These are phyloP conservation scores for Epichloe gansuensis DNA, from an alignment of 2,329 filamentous ascomycete species.

Conservation along the genomic window DNA sequence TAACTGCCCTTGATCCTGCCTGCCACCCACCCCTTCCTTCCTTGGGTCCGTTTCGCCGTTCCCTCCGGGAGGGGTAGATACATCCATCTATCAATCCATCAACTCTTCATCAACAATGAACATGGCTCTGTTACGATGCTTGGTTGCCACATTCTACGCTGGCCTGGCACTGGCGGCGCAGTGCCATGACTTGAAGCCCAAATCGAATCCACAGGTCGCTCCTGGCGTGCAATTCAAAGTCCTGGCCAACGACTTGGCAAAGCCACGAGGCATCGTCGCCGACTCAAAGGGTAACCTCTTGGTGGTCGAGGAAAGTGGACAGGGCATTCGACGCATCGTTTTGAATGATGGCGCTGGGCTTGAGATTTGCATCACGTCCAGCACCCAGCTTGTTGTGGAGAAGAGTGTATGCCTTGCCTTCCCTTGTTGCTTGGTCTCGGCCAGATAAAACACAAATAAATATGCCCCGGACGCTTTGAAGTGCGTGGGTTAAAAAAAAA, in stretches of 20 bases:
- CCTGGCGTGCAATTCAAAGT: constrained; percentile 16
- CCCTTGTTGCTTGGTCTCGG: too few species aligned
- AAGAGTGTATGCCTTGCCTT: constrained; percentile 11
- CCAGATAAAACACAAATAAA: too few species aligned
- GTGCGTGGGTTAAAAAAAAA: background rate
- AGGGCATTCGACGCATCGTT: constrained; percentile 21
- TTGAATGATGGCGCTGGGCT: constrained; percentile 18
- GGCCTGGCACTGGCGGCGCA: constrained; percentile 2
- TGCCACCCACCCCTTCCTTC: too few species aligned
- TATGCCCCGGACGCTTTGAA: too few species aligned
- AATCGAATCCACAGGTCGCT: constrained; percentile 10
- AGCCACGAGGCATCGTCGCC: constrained; percentile 21
- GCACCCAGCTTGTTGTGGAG: constrained; percentile 15
- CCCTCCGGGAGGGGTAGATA: too few species aligned
- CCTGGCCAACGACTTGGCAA: constrained; percentile 13
- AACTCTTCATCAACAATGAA: background rate
- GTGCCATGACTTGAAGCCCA: constrained; percentile 6
- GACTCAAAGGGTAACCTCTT: constrained; percentile 25
- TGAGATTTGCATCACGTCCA: constrained; percentile 18
- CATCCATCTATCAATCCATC: too few species aligned
- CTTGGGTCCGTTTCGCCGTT: too few species aligned
- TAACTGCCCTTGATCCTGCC: too few species aligned
- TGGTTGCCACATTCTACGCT: background rate
- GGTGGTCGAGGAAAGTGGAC: constrained; percentile 17
- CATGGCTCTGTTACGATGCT: background rate